Percentiles rank a stretch among this genome's conserved stretches.
Evolutionary conservation across 1,139 yeast species (phyloP).

Genomic region (Kazachstania sp.): DNA sequence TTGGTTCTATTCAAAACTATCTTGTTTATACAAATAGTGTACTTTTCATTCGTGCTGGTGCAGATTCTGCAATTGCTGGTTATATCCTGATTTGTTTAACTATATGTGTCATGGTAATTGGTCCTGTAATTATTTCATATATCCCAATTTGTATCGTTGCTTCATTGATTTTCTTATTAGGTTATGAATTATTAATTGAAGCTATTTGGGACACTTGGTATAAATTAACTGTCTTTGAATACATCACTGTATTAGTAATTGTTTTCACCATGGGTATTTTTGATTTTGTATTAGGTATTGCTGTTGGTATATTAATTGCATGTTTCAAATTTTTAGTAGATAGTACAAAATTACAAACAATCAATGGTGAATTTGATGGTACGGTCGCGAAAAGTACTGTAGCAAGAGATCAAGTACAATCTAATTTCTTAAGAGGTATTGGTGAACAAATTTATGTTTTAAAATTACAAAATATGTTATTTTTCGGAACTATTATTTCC

Average conservation of each 20-base stretch:
- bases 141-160: slow-evolving; percentile 97
- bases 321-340: slow-evolving; percentile 87
- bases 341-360: slow-evolving; percentile 77
- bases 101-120: slow-evolving; percentile 67
- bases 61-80: slow-evolving; percentile 83
- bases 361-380: slow-evolving; percentile 78
- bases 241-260: slow-evolving; percentile 71
- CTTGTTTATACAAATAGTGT: slow-evolving; percentile 91
- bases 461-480: slow-evolving; percentile 78
- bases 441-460: slow-evolving; percentile 87
- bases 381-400: slow-evolving; percentile 87
- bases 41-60: slow-evolving; percentile 87
- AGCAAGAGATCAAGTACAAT: slow-evolving; percentile 83
- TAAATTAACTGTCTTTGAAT: slow-evolving; percentile 66
- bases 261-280: slow-evolving; percentile 91
- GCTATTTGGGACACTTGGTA: slow-evolving; percentile 81
- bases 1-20: slow-evolving; percentile 89
- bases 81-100: slow-evolving; percentile 78
- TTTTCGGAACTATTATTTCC: slow-evolving; percentile 92
- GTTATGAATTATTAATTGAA: slow-evolving; percentile 82
- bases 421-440: slow-evolving; percentile 71
- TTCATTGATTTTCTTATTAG: slow-evolving; percentile 76
- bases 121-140: slow-evolving; percentile 87
- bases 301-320: slow-evolving; percentile 84
- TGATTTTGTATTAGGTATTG: slow-evolving; percentile 89